phyloP scores from a whole-genome alignment of 345 rosid genomes.

The Boechera retrofracta region DNA sequence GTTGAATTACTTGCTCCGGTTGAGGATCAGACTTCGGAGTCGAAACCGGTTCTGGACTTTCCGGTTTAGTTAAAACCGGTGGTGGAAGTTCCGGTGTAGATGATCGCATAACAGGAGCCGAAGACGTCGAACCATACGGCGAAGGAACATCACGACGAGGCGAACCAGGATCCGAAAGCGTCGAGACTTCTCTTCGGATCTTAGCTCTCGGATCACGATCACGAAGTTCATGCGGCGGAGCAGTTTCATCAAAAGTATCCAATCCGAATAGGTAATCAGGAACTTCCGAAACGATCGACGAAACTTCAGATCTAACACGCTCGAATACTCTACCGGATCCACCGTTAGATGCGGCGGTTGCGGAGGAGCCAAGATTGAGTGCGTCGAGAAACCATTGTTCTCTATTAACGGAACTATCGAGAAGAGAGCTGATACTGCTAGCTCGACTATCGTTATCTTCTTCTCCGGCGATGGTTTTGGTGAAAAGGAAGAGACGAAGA shows the following conservation, averaged over 20 bases:
- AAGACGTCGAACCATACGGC: conserved; percentile 71
- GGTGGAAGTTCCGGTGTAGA: conserved; percentile 77
- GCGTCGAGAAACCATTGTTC: conserved; percentile 95
- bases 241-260: conserved; percentile 72
- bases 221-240: conserved; percentile 47
- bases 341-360: conserved; percentile 30
- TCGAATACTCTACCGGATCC: conserved; percentile 55
- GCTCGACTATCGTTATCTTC: conserved; percentile 64
- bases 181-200: conserved; percentile 62
- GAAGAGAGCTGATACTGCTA: conserved; percentile 84
- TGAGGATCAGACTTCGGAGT: conserved; percentile 38
- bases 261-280: conserved; percentile 92
- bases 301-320: conserved; percentile 81
- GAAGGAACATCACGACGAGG: conserved; percentile 77
- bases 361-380: conserved; percentile 61
- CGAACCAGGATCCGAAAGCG: conserved; percentile 85
- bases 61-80: conserved; percentile 72
- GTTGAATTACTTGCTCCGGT: conserved; percentile 51
- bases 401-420: conserved; percentile 80
- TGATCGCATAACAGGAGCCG: conserved; percentile 54
- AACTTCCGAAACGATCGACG: conserved; percentile 84
- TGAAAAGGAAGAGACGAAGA: conserved; percentile 82
- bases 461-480: conserved; percentile 51
- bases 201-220: conserved; percentile 59
- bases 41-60: conserved; percentile 47